Percentiles rank a stretch among this genome's conserved stretches.
phyloP scores from a whole-genome alignment of 495 filamentous ascomycete species.

The Cercophora sp. region DNA sequence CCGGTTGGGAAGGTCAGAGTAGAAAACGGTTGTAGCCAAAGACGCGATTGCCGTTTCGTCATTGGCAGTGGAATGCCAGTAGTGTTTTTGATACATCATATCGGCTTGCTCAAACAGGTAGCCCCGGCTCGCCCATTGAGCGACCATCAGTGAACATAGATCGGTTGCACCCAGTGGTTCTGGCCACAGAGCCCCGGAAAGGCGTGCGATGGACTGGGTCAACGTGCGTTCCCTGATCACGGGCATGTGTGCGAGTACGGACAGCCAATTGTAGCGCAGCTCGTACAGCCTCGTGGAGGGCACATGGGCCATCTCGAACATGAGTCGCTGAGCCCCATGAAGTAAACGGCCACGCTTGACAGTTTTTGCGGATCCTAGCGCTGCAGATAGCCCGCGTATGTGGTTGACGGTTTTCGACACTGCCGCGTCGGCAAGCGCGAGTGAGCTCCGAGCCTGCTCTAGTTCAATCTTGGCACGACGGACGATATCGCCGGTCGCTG shows the following conservation, averaged over 20 bases:
- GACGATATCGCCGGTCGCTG: too few species aligned
- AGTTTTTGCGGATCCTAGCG: neutral
- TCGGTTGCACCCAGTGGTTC: constrained; percentile 13
- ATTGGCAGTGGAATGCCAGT: neutral
- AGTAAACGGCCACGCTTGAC: constrained; percentile 8
- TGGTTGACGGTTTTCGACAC: constrained; percentile 3
- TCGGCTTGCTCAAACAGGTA: constrained; percentile 14
- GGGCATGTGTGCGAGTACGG: constrained; percentile 24
- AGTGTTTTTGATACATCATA: constrained; percentile 1
- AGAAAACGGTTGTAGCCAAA: constrained; percentile 25
- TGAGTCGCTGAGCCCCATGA: constrained; percentile 9
- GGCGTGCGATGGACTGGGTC: constrained; percentile 8
- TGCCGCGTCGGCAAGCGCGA: neutral
- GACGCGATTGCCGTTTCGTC: constrained; percentile 22
- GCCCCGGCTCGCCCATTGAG: constrained; percentile 28
- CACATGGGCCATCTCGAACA: constrained; percentile 1
- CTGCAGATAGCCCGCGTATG: constrained; percentile 6
- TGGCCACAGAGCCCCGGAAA: constrained; percentile 5
- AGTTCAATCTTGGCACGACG: neutral
- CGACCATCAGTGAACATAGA: constrained; percentile 23
- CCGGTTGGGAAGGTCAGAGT: too few species aligned
- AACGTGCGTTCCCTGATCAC: constrained; percentile 15
- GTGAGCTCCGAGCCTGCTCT: neutral
- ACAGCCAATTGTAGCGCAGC: constrained; percentile 27
- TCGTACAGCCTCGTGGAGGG: neutral